Evolutionary conservation across 148 eudicot genomes (phyloP).

Genomic region (Oxyria digyna): DNA sequence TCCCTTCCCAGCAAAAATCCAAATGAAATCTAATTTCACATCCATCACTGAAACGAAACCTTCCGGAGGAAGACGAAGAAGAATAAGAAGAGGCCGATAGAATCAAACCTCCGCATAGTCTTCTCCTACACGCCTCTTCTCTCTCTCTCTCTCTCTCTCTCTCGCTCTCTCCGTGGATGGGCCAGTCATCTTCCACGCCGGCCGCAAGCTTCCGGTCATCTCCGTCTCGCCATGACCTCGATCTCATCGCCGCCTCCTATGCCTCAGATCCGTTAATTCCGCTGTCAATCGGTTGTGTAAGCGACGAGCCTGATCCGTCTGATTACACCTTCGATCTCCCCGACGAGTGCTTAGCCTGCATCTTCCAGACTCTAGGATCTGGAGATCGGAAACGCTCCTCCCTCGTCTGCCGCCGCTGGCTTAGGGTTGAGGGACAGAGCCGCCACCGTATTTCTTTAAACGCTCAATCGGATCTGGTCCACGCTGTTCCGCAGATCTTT

Average conservation of each 20-base stretch:
- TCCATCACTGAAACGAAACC: not conserved
- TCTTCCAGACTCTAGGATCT: constrained; percentile 31
- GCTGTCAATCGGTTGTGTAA: not conserved
- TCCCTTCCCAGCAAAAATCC: not conserved
- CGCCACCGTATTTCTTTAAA: constrained; percentile 40
- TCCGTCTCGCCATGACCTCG: constrained; percentile 4
- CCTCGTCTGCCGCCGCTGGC: constrained; percentile 43
- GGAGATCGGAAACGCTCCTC: constrained; percentile 36
- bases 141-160: constrained; percentile 6
- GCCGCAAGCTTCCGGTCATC: constrained; percentile 1
- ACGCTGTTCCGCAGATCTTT: constrained; percentile 17
- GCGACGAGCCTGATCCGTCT: constrained; percentile 5
- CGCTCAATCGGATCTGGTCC: constrained; percentile 23
- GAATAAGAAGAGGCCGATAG: not conserved
- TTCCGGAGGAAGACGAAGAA: constrained; percentile 3
- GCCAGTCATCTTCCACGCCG: constrained; percentile 30
- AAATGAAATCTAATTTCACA: constrained; percentile 1
- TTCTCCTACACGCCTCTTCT: not conserved
- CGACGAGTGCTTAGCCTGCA: constrained; percentile 33
- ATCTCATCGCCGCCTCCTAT: not conserved
- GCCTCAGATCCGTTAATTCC: not conserved
- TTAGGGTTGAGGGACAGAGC: constrained; percentile 38
- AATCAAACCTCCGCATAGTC: not conserved
- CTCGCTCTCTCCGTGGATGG: constrained; percentile 25
- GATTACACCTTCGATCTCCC: constrained; percentile 32